phyloP scores from a whole-genome alignment of 2,329 filamentous ascomycete species.

The Xylaria multiplex region DNA sequence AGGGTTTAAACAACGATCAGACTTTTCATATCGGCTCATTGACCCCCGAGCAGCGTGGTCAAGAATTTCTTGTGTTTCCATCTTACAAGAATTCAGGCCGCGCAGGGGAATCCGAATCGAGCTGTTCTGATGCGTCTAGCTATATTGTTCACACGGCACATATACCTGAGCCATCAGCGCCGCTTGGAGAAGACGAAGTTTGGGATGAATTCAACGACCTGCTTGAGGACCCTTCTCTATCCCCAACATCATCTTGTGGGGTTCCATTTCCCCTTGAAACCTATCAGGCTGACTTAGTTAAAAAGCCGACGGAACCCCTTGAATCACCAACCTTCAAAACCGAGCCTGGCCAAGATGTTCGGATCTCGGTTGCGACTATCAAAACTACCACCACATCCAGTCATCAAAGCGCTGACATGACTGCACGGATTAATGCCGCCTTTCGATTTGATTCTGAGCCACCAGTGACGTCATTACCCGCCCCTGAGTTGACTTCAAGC shows the following conservation, averaged over 20 bases:
- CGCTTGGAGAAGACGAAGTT: slow-evolving; percentile 82
- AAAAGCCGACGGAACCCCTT: slow-evolving; percentile 51
- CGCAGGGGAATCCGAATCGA: slow-evolving; percentile 67
- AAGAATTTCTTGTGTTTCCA: slow-evolving; percentile 80
- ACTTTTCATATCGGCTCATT: slow-evolving; percentile 36
- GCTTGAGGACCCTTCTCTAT: slow-evolving; percentile 71
- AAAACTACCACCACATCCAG: slow-evolving; percentile 58
- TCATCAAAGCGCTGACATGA: slow-evolving; percentile 65
- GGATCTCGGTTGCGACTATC: slow-evolving; percentile 50
- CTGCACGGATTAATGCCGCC: slow-evolving; percentile 61
- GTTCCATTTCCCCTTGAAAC: slow-evolving; percentile 66
- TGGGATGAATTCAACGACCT: slow-evolving; percentile 96
- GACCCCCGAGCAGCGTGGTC: slow-evolving; percentile 47
- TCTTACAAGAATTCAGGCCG: slow-evolving; percentile 76
- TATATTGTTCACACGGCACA: slow-evolving; percentile 73
- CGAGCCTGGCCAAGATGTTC: slow-evolving; percentile 44
- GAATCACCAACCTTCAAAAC: slow-evolving; percentile 60
- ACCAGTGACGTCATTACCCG: slow-evolving; percentile 57
- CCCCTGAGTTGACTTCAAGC: slow-evolving; percentile 55
- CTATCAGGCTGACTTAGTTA: slow-evolving; percentile 54
- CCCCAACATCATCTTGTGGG: slow-evolving; percentile 66
- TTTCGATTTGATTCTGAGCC: slow-evolving; percentile 55
- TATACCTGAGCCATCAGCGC: slow-evolving; percentile 69
- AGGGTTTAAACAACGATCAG: slow-evolving; percentile 33
- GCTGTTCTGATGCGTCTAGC: slow-evolving; percentile 71